Evolutionary conservation across 1,139 yeast genomes (phyloP).

Genomic region (Arxiozyma heterogenica): DNA sequence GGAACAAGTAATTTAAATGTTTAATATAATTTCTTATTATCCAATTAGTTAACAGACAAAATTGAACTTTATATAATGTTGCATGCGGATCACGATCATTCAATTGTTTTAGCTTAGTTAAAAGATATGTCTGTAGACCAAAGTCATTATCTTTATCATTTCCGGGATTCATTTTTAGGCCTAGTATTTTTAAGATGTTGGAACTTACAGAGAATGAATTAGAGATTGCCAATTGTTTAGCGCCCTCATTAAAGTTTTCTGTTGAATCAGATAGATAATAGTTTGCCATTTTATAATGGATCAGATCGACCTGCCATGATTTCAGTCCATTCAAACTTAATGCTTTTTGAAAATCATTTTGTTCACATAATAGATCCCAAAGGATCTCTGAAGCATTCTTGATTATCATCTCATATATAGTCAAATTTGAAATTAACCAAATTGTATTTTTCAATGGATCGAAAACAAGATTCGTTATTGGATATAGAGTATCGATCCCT

Average conservation of each 20-base stretch:
- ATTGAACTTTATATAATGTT: constrained; percentile 41
- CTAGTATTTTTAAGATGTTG: constrained; percentile 12
- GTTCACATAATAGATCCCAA: constrained; percentile 63
- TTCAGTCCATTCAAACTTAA: constrained; percentile 39
- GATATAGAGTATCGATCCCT: constrained; percentile 29
- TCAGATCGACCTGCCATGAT: constrained; percentile 40
- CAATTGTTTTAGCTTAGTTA: constrained; percentile 40
- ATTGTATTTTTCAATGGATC: constrained; percentile 44
- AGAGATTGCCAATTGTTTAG: constrained; percentile 50
- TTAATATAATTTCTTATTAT: constrained; percentile 60
- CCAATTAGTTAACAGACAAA: constrained; percentile 63
- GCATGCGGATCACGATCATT: constrained; percentile 30
- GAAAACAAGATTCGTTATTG: constrained; percentile 33
- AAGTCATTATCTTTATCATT: constrained; percentile 41
- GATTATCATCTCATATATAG: constrained; percentile 59
- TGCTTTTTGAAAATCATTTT: constrained; percentile 62
- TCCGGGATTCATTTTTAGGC: not conserved
- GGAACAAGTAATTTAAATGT: constrained; percentile 34
- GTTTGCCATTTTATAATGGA: constrained; percentile 58
- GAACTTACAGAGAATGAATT: constrained; percentile 54
- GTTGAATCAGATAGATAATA: constrained; percentile 30
- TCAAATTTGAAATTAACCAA: constrained; percentile 48
- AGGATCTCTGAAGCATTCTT: constrained; percentile 63
- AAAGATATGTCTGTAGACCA: constrained; percentile 40
- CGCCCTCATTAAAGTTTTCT: constrained; percentile 41